A percentile compares a stretch with the other conserved stretches of the same genome.
These are phyloP conservation scores for Chlamydomonas asymmetrica DNA, from an alignment of 139 green algal genomes.

Conservation along the genomic window DNA sequence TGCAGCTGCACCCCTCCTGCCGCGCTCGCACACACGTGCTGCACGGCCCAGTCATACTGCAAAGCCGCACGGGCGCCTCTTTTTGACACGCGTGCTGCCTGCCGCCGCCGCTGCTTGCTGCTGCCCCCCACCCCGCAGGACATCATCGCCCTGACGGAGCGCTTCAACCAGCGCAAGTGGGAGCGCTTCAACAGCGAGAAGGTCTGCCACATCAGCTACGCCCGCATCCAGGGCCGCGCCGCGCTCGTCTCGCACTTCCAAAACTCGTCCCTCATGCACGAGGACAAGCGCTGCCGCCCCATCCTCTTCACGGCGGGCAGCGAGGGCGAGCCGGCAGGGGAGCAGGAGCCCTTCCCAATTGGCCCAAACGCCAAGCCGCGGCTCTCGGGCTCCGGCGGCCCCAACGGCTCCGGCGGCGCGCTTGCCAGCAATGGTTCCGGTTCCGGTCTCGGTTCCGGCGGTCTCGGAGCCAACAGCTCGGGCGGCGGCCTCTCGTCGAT, in stretches of 20 bases:
- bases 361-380: too few species aligned
- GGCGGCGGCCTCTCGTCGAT: too few species aligned
- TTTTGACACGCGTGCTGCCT: too few species aligned
- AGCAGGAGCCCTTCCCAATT: slow-evolving; percentile 65
- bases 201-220: slow-evolving; percentile 92
- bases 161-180: slow-evolving; percentile 93
- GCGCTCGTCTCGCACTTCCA: slow-evolving; percentile 94
- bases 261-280: slow-evolving; percentile 96
- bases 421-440: too few species aligned
- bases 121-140: slow-evolving; percentile 23
- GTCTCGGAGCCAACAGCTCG: too few species aligned
- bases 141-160: slow-evolving; percentile 84
- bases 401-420: too few species aligned
- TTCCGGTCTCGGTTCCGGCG: too few species aligned
- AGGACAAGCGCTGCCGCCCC: slow-evolving; percentile 97
- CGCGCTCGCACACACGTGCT: too few species aligned
- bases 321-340: slow-evolving; percentile 30
- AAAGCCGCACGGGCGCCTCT: too few species aligned
- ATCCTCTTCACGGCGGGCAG: slow-evolving; percentile 84
- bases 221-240: slow-evolving; percentile 89
- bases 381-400: too few species aligned
- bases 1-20: neutral
- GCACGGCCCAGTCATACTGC: too few species aligned
- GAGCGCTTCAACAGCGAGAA: slow-evolving; percentile 98
- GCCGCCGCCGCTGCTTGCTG: too few species aligned